Percentiles rank a stretch among this genome's conserved stretches.
Conservation (phyloP, 176 grass and related monocot species). For the Miscanthus lutarioriparius region DNA sequence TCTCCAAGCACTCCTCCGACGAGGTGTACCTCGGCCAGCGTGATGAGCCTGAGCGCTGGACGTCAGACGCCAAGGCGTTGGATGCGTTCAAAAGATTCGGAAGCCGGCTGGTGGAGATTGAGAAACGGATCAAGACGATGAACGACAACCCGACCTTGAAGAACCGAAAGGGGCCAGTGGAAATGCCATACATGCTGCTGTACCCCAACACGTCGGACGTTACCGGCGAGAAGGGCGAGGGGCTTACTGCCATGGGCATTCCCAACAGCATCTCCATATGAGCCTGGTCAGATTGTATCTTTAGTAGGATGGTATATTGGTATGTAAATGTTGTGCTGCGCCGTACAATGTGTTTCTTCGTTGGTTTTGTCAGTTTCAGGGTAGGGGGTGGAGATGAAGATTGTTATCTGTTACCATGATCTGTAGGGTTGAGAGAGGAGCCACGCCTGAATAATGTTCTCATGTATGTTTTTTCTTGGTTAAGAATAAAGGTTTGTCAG, state of each 20-base stretch:
- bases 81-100: conserved; percentile 58
- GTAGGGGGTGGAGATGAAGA: background rate
- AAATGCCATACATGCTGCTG: conserved; percentile 70
- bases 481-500: background rate
- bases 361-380: background rate
- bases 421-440: background rate
- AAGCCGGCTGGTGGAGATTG: conserved; percentile 43
- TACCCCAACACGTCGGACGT: conserved; percentile 78
- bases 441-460: background rate
- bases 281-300: background rate
- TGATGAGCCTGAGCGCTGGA: conserved; percentile 65
- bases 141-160: conserved; percentile 44
- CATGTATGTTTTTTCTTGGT: background rate
- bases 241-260: conserved; percentile 65
- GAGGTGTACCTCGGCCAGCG: conserved; percentile 84
- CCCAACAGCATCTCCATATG: conserved; percentile 84
- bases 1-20: conserved; percentile 74
- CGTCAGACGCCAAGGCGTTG: conserved; percentile 55
- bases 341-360: background rate
- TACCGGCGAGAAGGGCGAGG: conserved; percentile 32
- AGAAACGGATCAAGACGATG: conserved; percentile 48
- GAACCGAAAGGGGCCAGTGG: conserved; percentile 69
- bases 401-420: background rate
- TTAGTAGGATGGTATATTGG: background rate
- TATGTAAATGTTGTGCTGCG: background rate